Evolutionary conservation across 768 basidiomycete species (phyloP).

Genomic region (Agaricus bisporus): DNA sequence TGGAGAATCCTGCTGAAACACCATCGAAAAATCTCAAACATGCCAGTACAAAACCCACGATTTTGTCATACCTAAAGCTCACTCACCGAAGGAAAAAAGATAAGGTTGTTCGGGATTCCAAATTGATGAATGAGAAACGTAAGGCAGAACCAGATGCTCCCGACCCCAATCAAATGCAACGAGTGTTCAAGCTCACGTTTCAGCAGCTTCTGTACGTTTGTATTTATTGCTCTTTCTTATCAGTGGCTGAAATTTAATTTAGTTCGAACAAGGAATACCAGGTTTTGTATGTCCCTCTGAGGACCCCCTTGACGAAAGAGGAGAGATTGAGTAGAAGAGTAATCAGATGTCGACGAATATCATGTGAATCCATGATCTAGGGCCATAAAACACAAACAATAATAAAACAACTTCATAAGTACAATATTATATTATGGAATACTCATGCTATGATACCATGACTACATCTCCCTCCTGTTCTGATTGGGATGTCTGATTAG

Average conservation of each 20-base stretch:
- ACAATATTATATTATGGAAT: conserved; percentile 4
- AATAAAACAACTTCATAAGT: not conserved
- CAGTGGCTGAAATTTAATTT: not conserved
- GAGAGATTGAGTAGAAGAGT: conserved; percentile 45
- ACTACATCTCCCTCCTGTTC: conserved; percentile 38
- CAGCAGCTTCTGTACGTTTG: conserved; percentile 4
- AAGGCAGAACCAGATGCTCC: not conserved
- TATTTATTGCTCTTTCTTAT: not conserved
- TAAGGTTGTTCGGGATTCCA: not conserved
- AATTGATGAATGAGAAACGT: not conserved
- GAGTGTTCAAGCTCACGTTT: not conserved
- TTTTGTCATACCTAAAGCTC: not conserved
- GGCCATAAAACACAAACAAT: not conserved
- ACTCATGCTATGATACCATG: conserved; percentile 25
- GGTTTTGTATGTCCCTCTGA: conserved; percentile 77
- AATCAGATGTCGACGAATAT: conserved; percentile 26
- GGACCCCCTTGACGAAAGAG: conserved; percentile 46
- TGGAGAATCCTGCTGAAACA: not conserved
- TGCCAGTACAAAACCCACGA: not conserved
- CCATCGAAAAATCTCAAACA: not conserved
- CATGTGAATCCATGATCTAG: not conserved
- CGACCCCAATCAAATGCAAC: not conserved
- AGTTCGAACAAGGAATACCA: conserved; percentile 66
- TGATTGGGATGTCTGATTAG: conserved; percentile 7
- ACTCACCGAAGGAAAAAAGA: not conserved